Conservation (phyloP, 2,329 filamentous ascomycete species). For the Calonectria pseudoturangicola region DNA sequence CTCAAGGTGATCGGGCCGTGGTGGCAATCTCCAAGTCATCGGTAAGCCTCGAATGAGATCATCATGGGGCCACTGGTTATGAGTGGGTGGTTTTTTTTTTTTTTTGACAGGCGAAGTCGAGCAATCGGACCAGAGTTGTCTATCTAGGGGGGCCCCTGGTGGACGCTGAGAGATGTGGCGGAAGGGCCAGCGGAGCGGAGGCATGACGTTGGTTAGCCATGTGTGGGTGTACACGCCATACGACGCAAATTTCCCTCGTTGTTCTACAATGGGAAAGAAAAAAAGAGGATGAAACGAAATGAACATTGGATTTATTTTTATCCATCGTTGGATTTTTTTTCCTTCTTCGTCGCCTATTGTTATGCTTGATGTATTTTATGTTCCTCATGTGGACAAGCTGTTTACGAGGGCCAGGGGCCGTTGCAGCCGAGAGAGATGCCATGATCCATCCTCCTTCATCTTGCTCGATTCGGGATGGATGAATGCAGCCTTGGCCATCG, state of each 20-base stretch:
- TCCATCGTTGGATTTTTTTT: neutral
- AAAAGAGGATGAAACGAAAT: neutral
- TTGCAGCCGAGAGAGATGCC: constrained; percentile 30
- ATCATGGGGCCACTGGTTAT: constrained; percentile 11
- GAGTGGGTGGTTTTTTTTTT: constrained; percentile 26
- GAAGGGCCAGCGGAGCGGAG: constrained; percentile 25
- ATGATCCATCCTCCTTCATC: constrained; percentile 10
- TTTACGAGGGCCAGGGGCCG: constrained; percentile 24
- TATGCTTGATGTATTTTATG: neutral
- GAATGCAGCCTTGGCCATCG: constrained; percentile 23
- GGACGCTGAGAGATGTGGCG: neutral
- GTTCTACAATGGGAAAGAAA: neutral
- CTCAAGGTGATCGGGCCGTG: constrained; percentile 10
- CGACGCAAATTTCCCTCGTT: neutral
- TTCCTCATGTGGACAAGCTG: neutral
- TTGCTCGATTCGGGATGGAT: neutral
- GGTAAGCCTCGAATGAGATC: neutral
- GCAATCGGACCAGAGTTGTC: constrained; percentile 5
- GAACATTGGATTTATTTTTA: neutral
- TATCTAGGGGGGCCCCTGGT: neutral
- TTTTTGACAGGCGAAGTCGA: constrained; percentile 19
- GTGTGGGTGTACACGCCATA: neutral
- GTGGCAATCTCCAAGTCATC: constrained; percentile 13
- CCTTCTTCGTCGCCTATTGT: neutral
- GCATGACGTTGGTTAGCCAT: constrained; percentile 14